Percentiles rank a stretch among this genome's conserved stretches.
Evolutionary conservation across 495 filamentous ascomycete species (phyloP).

Genomic region (Cudoniella acicularis): DNA sequence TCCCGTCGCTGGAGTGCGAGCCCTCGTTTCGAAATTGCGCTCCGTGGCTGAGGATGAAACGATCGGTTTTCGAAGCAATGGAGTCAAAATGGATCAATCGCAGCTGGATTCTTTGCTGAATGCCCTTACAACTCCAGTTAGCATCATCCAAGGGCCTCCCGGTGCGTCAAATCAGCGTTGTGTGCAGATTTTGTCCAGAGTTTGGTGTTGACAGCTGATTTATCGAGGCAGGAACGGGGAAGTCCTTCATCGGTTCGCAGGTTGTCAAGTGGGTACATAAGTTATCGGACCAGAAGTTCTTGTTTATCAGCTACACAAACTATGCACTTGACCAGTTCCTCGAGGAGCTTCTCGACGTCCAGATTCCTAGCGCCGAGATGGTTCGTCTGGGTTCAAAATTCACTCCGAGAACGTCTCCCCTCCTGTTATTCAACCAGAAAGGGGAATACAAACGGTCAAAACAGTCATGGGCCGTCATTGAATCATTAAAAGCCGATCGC

Average conservation of each 20-base stretch:
- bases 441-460: conserved; percentile 29
- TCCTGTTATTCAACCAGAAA: conserved; percentile 46
- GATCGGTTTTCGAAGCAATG: too few species aligned
- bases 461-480: conserved; percentile 12
- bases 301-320: conserved; percentile 63
- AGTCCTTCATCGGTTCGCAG: conserved; percentile 72
- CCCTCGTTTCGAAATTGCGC: too few species aligned
- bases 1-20: too few species aligned
- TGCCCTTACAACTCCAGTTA: conserved; percentile 54
- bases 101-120: conserved; percentile 56
- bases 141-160: conserved; percentile 73
- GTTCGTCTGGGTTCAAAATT: conserved; percentile 66
- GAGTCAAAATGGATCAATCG: conserved; percentile 46
- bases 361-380: conserved; percentile 50
- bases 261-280: conserved; percentile 59
- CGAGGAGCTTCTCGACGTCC: conserved; percentile 63
- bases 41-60: too few species aligned
- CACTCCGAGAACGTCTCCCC: conserved; percentile 40
- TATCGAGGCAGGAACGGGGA: conserved; percentile 68
- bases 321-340: conserved; percentile 77
- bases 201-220: neutral
- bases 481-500: conserved; percentile 14
- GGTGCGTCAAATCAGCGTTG: conserved; percentile 42
- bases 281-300: conserved; percentile 45
- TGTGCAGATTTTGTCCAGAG: too few species aligned